Conservation (phyloP, 306 rosid genomes). For the Fagus crenata region DNA sequence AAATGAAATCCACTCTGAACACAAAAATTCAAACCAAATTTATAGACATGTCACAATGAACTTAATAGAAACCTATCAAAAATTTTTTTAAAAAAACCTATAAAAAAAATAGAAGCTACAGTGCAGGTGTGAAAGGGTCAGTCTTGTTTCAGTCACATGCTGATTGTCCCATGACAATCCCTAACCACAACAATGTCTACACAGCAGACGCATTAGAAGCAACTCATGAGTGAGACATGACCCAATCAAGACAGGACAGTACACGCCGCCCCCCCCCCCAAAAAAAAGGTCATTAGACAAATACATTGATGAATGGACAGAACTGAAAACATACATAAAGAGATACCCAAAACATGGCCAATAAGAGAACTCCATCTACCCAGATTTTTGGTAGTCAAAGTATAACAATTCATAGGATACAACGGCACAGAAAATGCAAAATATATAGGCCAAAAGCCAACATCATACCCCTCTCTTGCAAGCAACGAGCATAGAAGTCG, state of each 20-base stretch:
- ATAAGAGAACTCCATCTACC: background rate
- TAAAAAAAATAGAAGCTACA: background rate
- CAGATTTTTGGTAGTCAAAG: background rate
- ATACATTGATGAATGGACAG: background rate
- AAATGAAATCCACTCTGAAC: background rate
- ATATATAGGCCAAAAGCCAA: constrained; percentile 16
- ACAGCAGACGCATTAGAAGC: background rate
- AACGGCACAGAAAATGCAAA: constrained; percentile 15
- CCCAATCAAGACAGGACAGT: background rate
- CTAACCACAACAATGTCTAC: background rate
- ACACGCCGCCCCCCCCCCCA: background rate
- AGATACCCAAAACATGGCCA: background rate
- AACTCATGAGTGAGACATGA: background rate
- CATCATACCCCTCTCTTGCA: constrained; percentile 90
- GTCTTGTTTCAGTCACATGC: background rate
- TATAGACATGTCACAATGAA: background rate
- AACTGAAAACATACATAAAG: background rate
- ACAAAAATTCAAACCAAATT: background rate
- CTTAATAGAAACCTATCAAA: background rate
- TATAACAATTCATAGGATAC: background rate
- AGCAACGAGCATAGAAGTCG: constrained; percentile 88
- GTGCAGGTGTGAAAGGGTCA: background rate
- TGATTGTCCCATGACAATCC: background rate
- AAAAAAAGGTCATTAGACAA: background rate
- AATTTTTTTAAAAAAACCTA: too few relatives aligned